phyloP scores from a whole-genome alignment of 768 basidiomycete species.

The Auriscalpium orientale region DNA sequence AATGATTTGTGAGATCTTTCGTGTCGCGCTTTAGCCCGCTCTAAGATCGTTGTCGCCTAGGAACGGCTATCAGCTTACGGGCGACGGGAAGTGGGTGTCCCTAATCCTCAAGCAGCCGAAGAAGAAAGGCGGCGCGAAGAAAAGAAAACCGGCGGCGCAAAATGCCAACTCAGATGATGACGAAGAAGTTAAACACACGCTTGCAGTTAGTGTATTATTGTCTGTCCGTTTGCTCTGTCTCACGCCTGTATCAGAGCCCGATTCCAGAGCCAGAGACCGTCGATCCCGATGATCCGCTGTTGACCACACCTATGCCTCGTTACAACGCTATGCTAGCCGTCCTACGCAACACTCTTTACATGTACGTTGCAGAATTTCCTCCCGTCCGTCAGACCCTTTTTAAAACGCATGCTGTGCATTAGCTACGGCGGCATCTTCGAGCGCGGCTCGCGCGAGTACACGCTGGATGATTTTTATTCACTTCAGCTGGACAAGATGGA shows the following conservation, averaged over 20 bases:
- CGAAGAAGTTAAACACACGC: conserved; percentile 19
- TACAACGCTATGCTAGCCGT: conserved; percentile 90
- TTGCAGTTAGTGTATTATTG: conserved; percentile 4
- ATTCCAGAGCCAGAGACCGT: conserved; percentile 24
- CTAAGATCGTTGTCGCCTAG: conserved; percentile 26
- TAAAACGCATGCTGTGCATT: no score
- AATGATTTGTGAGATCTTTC: conserved; percentile 62
- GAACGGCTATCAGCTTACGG: conserved; percentile 68
- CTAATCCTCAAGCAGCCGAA: conserved; percentile 66
- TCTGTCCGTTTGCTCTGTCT: background rate
- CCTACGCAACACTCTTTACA: conserved; percentile 75
- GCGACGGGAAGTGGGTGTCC: conserved; percentile 73
- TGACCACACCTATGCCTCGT: conserved; percentile 58
- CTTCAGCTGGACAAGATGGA: conserved; percentile 84
- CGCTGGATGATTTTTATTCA: conserved; percentile 81
- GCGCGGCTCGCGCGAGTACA: conserved; percentile 74
- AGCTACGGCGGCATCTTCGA: conserved; percentile 91
- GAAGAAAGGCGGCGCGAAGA: conserved; percentile 35
- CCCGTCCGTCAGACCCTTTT: no score
- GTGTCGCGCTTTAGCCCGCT: background rate
- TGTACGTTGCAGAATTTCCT: conserved; percentile 39
- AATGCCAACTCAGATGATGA: conserved; percentile 9
- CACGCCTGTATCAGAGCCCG: no score
- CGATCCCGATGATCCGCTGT: conserved; percentile 58
- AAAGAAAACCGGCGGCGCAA: conserved; percentile 17